Evolutionary conservation across 179 eudicot genomes (phyloP).

Genomic region (Actinidia arguta): DNA sequence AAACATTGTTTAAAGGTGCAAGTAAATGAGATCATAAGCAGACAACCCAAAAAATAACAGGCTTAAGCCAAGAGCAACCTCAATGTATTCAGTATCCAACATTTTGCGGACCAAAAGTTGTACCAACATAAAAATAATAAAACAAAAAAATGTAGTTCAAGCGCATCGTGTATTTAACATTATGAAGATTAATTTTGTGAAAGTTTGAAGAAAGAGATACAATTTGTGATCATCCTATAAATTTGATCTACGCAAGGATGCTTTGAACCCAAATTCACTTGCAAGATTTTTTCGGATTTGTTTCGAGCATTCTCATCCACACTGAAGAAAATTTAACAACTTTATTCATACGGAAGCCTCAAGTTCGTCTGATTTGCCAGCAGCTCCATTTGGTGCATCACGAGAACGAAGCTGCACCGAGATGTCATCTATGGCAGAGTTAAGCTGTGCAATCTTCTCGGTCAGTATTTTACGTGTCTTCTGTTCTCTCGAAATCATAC

Average conservation of each 20-base stretch:
- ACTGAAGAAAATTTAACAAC: neutral
- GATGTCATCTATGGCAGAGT: slow-evolving; percentile 78
- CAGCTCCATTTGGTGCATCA: slow-evolving; percentile 56
- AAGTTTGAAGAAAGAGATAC: neutral
- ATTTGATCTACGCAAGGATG: neutral
- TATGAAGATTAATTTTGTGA: neutral
- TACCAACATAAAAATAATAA: too few species aligned
- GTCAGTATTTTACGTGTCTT: slow-evolving; percentile 64
- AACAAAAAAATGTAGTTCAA: too few species aligned
- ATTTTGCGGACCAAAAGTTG: too few species aligned
- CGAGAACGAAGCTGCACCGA: slow-evolving; percentile 67
- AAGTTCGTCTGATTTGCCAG: slow-evolving; percentile 53
- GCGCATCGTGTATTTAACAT: too few species aligned
- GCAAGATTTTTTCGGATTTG: too few species aligned
- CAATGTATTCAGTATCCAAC: too few species aligned
- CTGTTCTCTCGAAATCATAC: slow-evolving; percentile 43
- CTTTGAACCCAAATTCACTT: neutral
- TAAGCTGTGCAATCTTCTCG: slow-evolving; percentile 77
- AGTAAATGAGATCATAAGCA: too few species aligned
- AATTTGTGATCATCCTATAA: neutral
- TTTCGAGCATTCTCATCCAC: slow-evolving; percentile 3
- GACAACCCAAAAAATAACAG: too few species aligned
- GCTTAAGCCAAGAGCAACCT: too few species aligned
- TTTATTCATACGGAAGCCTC: slow-evolving; percentile 50
- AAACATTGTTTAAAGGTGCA: too few species aligned